Base-by-base conservation (phyloP, 805 yeast genomes). In the Millerozyma acaciae region DNA sequence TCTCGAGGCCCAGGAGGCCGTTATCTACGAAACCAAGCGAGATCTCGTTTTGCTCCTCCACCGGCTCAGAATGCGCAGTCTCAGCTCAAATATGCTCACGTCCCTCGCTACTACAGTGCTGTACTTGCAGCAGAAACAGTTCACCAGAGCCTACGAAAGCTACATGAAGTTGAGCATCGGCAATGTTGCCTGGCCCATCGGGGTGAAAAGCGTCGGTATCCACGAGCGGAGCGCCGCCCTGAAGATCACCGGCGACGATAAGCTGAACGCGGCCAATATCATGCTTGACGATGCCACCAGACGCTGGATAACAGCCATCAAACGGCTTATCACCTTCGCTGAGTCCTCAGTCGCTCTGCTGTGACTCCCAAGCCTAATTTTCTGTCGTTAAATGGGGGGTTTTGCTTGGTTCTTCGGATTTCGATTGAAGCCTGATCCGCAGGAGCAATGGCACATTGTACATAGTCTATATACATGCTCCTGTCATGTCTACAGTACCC, bases 161-260 rank as follows among this genome's bases (percentile, higher is more conserved):
- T 87, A 87, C 46, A 61, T 86, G 65, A 73, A 80, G 41, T 59
- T 87, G 37, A 80, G 90, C 49, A 80, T 87, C 12, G 96, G 96
- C 1, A 84, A 85, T 45, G 86, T 83, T 2, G 89, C 93, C 4
- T 87, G 95, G 95, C 96, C 96, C 2, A 82, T 86, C 43, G 96
- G 96, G 17, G 84, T 87, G 9, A 65, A 77, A 6, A 75, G 75
- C 36, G 82, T 87, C 10, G 87, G 93, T 30, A 84, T 87, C 37
- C 96, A 86, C 52, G 80, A 78, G 8, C 62, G 95, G 39, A 73
- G 79, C 35, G 78, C 83, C 1, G 78, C 75, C 33, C 66, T 70
- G 37, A 75, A 73, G 43, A 72, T 81, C 21, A 68, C 76, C 5
- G 76, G 78, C 13, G 68, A 67, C 28, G 47, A 50, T 27, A 53